Conservation (phyloP, 2,329 filamentous ascomycete genomes). For the Myriangium duriaei region DNA sequence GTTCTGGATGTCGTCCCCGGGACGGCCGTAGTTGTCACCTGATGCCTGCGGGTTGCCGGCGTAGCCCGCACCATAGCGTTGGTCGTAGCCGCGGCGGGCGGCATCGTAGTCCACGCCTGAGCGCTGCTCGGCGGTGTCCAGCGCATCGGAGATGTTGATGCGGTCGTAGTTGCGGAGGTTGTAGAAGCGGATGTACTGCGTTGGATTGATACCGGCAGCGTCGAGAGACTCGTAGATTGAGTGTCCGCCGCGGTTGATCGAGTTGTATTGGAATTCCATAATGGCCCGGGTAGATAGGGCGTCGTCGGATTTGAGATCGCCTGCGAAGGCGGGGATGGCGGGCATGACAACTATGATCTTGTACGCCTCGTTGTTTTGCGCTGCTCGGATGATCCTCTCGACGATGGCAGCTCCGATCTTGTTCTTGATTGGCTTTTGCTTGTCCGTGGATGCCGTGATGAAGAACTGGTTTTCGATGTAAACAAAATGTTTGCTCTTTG, state of each 20-base stretch:
- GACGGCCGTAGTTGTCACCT: slow-evolving; percentile 23
- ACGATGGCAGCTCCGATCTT: slow-evolving; percentile 69
- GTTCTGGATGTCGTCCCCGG: slow-evolving; percentile 12
- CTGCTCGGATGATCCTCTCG: slow-evolving; percentile 60
- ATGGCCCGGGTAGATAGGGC: slow-evolving; percentile 69
- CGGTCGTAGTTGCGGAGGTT: slow-evolving; percentile 76
- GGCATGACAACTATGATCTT: slow-evolving; percentile 69
- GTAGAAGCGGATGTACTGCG: slow-evolving; percentile 69
- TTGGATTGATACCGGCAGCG: slow-evolving; percentile 54
- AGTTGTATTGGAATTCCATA: slow-evolving; percentile 78
- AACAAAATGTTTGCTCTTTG: slow-evolving; percentile 85
- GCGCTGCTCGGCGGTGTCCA: slow-evolving; percentile 47
- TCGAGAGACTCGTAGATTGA: slow-evolving; percentile 64
- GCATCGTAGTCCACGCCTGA: slow-evolving; percentile 57
- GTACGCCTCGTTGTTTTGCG: slow-evolving; percentile 52
- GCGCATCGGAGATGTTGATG: slow-evolving; percentile 56
- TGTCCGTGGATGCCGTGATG: slow-evolving; percentile 63
- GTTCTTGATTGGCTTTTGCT: slow-evolving; percentile 62
- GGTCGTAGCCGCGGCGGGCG: slow-evolving; percentile 52
- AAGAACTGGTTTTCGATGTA: slow-evolving; percentile 65
- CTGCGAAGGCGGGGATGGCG: slow-evolving; percentile 69
- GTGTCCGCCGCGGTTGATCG: slow-evolving; percentile 63
- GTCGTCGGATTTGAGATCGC: slow-evolving; percentile 60
- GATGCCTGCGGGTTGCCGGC: slow-evolving; percentile 21
- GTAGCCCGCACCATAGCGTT: slow-evolving; percentile 31